A percentile compares a stretch with the other conserved stretches of the same genome.
phyloP scores from a whole-genome alignment of 31 red algal genomes.

The Odonthalia washingtoniensis region DNA sequence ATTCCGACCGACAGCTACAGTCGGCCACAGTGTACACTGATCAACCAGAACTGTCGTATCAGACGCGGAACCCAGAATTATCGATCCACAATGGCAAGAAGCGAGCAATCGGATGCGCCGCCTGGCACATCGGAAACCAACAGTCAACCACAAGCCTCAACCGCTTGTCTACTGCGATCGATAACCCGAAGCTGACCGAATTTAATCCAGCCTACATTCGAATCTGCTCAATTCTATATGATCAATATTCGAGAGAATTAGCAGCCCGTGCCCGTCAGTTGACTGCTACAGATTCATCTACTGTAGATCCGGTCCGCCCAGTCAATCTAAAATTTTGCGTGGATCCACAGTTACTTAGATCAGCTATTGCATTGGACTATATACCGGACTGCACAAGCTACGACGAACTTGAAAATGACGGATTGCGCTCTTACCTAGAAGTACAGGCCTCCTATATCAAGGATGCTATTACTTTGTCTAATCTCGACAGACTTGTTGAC shows the following conservation, averaged over 20 bases:
- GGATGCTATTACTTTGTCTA: not conserved
- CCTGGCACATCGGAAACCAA: no score
- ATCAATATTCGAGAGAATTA: constrained; percentile 6
- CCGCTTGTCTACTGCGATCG: no score
- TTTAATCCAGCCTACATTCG: no score
- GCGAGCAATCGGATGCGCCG: no score
- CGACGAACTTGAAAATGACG: not conserved
- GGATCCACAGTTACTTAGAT: not conserved
- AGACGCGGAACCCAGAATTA: no score
- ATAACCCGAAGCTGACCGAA: no score
- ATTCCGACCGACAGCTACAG: no score
- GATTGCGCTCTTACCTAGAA: not conserved
- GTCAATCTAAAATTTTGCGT: constrained; percentile 1
- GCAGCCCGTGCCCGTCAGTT: not conserved
- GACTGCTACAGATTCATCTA: not conserved
- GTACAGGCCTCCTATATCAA: not conserved
- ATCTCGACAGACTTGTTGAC: not conserved
- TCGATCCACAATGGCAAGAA: no score
- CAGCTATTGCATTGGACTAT: not conserved
- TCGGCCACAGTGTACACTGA: no score
- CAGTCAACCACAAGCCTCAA: no score
- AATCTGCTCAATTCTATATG: not conserved
- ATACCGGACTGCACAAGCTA: not conserved
- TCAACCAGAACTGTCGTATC: no score
- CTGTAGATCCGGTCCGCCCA: not conserved